Evolutionary conservation across 768 basidiomycete species (phyloP), one percentile per base, ranked within the genome.

Genomic region (Lentinula aciculospora): DNA sequence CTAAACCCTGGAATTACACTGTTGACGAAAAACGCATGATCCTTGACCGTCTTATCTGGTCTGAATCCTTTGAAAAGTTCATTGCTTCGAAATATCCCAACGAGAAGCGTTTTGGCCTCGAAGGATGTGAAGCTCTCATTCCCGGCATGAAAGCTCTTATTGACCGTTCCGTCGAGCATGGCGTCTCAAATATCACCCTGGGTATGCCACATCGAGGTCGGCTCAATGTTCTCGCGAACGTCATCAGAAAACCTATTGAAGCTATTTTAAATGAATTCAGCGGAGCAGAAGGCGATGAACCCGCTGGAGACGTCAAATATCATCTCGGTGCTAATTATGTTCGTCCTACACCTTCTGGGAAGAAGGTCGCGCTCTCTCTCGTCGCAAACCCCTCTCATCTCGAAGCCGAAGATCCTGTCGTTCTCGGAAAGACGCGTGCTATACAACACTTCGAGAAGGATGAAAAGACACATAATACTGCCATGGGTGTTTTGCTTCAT

Each of bases 71-170:
- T 67, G 97, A 99, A 72, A 94, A 94, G 67, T 99, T 98, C 81
- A 94, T 99, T 62, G 89, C 94, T 21, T 91, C 85, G 81, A 99
- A 98, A 72, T 97, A 92, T 75, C 97, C 97, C 64, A 99, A 98
- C 75, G 97, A 99, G 79, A 99, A 99, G 75, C 89, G 97, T 47
- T 99, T 99, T 73, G 97, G 97, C 72, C 83, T 99, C 42, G 97
- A 99, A 73, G 97, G 97, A 56, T 97, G 94, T 72, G 97, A 99
- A 74, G 83, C 93, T 28, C 86, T 99, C 64, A 89, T 98, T 65
- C 97, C 97, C 28, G 97, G 97, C 54, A 99, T 99, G 97, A 99
- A 99, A 76, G 97, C 96, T 1, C 86, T 99, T 68, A 97, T 99
- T 61, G 97, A 99, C 71, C 89, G 94, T 61, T 97, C 95, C 19